Base-by-base conservation (phyloP, 2,329 filamentous ascomycete genomes). In the Botrytis hyacinthi region DNA sequence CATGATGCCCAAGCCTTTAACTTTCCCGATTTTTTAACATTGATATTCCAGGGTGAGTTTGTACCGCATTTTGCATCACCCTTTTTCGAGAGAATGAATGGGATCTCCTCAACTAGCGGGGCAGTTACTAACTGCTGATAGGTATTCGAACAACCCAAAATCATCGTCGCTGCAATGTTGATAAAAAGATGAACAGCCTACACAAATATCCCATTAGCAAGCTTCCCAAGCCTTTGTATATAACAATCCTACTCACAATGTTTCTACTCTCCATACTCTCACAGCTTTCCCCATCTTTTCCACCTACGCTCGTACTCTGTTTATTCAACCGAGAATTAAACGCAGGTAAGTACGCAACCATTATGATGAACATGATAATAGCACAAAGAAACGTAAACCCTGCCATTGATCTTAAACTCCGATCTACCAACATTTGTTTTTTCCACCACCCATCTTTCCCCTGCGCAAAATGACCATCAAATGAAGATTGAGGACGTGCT, bases 41-140 rank as follows among this genome's bases (percentile, higher is more conserved):
- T 77, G 20, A 77, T 77, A 9, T 75, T 69, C 74, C 73, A 76
- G 10, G 76, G 76, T 40, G 70, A 74, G 57, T 77, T 77, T 1
- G 76, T 77, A 3, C 76, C 76, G 32, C 76, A 74, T 60, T 74
- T 76, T 16, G 74, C 76, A 37, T 77, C 76, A 3, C 76, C 76
- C 26, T 73, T 71, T 32, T 76, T 77, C 7, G 70, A 74, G 26
- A 77, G 46, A 10, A 77, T 71, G 73, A 74, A 76, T 42, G 74
- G 71, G 7, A 77, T 74, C 63, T 77, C 74, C 29, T 73, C 68
- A 26, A 75, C 75, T 40, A 74, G 73, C 20, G 74, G 61, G 1
- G 76, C 71, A 18, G 76, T 77, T n/a, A 75, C 73, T 26, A 77
- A 60, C 54, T 77, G 76, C 37, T 77, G 76, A 74, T 77, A 77